These are phyloP conservation scores for Dispira parvispora DNA, from an alignment of 192 early-diverging fungal species.

Conservation along the genomic window DNA sequence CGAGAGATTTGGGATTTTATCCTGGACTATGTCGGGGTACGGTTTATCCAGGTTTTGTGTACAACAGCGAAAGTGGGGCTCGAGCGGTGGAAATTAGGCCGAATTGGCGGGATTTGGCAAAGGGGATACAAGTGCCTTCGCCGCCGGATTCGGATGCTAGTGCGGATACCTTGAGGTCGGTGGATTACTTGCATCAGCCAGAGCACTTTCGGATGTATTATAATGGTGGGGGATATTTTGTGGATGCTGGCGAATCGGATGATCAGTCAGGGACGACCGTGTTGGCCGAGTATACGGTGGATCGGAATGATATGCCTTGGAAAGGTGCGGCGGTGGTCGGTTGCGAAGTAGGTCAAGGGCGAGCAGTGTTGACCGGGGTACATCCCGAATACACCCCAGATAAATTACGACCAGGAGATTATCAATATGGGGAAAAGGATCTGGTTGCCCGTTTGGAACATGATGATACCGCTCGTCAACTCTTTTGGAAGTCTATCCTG, in stretches of 20 bases:
- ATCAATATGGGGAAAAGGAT: conserved; percentile 24
- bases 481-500: conserved; percentile 39
- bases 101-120: not conserved
- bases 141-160: conserved; percentile 10
- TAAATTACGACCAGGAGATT: conserved; percentile 32
- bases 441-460: conserved; percentile 28
- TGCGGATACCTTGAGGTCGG: conserved; percentile 7
- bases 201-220: conserved; percentile 34
- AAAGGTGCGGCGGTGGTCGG: conserved; percentile 45
- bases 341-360: conserved; percentile 44
- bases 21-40: conserved; percentile 50
- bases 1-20: conserved; percentile 56
- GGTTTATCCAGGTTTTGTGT: conserved; percentile 66
- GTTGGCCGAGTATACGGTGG: conserved; percentile 21
- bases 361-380: conserved; percentile 56
- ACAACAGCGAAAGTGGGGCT: conserved; percentile 63
- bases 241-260: conserved; percentile 6
- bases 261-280: conserved; percentile 14
- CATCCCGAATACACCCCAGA: conserved; percentile 70
- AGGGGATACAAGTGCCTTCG: conserved; percentile 19
- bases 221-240: conserved; percentile 55
- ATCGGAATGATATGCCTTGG: not conserved
- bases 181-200: conserved; percentile 11
- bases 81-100: conserved; percentile 33
- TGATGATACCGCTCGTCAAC: conserved; percentile 29